Conservation (phyloP, 306 rosid species). For the Pyrus bretschneideri region DNA sequence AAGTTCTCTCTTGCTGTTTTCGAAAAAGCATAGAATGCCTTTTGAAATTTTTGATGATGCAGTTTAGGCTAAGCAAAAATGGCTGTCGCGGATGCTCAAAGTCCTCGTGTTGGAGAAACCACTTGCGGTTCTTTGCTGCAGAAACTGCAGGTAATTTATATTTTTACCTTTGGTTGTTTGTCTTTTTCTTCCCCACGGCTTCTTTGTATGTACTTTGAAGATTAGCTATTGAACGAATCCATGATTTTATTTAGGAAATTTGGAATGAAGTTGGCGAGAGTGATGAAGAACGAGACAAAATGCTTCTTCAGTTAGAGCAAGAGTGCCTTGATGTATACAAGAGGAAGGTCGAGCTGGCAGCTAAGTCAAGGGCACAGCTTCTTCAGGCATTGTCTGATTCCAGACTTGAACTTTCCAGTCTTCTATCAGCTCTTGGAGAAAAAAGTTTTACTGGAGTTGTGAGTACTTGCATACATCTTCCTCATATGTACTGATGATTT, state of each 20-base stretch:
- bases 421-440: slow-evolving; percentile 83
- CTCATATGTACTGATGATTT: background rate
- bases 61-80: slow-evolving; percentile 40
- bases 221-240: background rate
- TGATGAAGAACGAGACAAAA: slow-evolving; percentile 84
- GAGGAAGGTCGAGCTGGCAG: slow-evolving; percentile 95
- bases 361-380: slow-evolving; percentile 88
- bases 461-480: slow-evolving; percentile 13
- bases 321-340: slow-evolving; percentile 93
- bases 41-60: slow-evolving; percentile 23
- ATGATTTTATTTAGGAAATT: slow-evolving; percentile 54
- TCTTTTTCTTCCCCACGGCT: background rate
- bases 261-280: slow-evolving; percentile 99
- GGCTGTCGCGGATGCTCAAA: slow-evolving; percentile 73
- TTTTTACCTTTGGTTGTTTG: slow-evolving; percentile 2
- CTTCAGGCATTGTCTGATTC: slow-evolving; percentile 85
- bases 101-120: slow-evolving; percentile 64
- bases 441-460: slow-evolving; percentile 46
- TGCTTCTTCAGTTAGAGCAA: slow-evolving; percentile 98
- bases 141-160: slow-evolving; percentile 66
- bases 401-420: slow-evolving; percentile 69
- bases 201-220: background rate
- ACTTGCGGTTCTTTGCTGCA: slow-evolving; percentile 84
- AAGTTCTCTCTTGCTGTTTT: background rate
- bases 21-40: background rate